Evolutionary conservation across 169 alveolate genomes (phyloP), one percentile per base, ranked within the genome.

Genomic region (Plasmodium malariae): DNA sequence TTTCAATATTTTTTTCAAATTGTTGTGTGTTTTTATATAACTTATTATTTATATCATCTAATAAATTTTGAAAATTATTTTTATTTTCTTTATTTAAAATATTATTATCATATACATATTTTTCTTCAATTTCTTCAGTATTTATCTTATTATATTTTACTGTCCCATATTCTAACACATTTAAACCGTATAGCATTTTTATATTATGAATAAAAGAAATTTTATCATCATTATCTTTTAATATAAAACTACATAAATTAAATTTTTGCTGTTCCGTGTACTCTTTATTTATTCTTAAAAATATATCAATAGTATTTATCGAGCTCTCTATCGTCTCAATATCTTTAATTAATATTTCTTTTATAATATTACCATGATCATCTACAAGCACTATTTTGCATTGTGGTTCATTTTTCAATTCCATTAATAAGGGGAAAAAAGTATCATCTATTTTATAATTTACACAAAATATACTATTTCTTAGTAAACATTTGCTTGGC

Each of bases 141-240:
- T 49, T 80, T 26, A 80, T 80, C 28, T 80, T 80, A 43, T 80
- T 80, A 80, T 80, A 80, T 67, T 80, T 65, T 48, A 80, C 37
- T 49, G 51, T 67, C 14, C 90, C 90, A 80, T 80, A 80, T 80
- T 80, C 90, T 65, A 80, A 55, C 4, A 80, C 70, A 12, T 80
- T 71, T 24, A 80, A 36, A 51, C 90, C 90, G 74, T 80, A 80
- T 32, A 80, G 14, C 85, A 65, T 80, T 80, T 65, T 80, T 63
- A 80, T 80, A 45, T 80, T 80, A 17, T 80, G 48, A 28, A 80
- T 80, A 60, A 80, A 80, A 9, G 70, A 40, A 6, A 19, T 28
- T 40, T 80, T 80, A 36, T 80, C 90, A 21, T 65, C 55, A 28
- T 80, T 67, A 65, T 80, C 55, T 45, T 65, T 80, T 26, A 80